Conservation (phyloP, 192 early-diverging fungal species). For the Diversispora epigaea region DNA sequence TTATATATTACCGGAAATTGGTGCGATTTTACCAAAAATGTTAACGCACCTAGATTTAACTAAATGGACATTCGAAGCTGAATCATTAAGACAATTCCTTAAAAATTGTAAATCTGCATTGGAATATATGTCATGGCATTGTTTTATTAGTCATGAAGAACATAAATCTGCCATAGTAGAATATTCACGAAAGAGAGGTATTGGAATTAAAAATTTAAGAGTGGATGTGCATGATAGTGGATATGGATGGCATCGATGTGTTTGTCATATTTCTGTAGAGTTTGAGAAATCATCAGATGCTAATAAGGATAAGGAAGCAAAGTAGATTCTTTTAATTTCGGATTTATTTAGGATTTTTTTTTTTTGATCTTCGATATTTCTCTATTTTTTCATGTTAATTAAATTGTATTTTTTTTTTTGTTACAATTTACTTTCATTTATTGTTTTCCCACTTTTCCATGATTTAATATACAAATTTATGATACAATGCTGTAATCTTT, state of each 20-base stretch:
- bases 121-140: slow-evolving; percentile 1
- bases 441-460: too few species aligned
- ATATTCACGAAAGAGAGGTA: not conserved
- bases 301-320: not conserved
- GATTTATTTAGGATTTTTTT: too few species aligned
- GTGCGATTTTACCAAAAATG: not conserved
- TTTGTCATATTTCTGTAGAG: slow-evolving; percentile 6
- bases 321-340: too few species aligned
- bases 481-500: too few species aligned
- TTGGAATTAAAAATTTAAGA: not conserved
- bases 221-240: not conserved
- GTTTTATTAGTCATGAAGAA: not conserved
- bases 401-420: too few species aligned
- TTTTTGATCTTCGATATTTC: too few species aligned
- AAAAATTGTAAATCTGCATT: not conserved
- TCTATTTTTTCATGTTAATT: too few species aligned
- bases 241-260: slow-evolving; percentile 3
- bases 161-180: not conserved
- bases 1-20: slow-evolving; percentile 16
- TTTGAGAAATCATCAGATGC: not conserved
- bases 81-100: not conserved
- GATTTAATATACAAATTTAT: too few species aligned
- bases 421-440: too few species aligned
- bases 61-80: slow-evolving; percentile 1
- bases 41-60: slow-evolving; percentile 6